Conservation (phyloP, 2,329 filamentous ascomycete species). For the Fonsecaea multimorphosa region DNA sequence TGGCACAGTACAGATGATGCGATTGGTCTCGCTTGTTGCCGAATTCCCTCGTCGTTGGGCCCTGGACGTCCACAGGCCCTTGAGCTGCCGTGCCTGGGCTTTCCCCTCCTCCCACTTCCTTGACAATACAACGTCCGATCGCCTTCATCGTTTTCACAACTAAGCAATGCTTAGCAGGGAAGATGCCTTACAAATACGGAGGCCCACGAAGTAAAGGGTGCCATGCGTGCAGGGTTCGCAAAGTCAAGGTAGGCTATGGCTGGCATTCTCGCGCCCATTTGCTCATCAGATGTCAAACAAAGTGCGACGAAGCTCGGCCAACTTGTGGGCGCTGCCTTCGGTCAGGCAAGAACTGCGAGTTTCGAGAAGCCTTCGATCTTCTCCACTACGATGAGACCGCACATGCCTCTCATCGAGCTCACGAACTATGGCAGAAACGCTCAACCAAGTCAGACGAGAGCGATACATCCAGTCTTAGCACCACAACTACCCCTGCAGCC, state of each 20-base stretch:
- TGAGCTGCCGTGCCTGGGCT: neutral
- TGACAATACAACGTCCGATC: neutral
- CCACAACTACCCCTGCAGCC: neutral
- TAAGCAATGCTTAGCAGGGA: neutral
- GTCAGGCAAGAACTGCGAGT: neutral
- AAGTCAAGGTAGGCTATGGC: neutral
- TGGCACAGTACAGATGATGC: neutral
- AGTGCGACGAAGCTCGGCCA: slow-evolving; percentile 5
- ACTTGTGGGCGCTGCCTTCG: neutral
- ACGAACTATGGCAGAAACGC: neutral
- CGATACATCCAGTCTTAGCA: neutral
- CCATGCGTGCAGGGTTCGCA: neutral
- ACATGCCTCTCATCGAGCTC: neutral
- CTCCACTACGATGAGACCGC: slow-evolving; percentile 4
- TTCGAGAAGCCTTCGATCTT: neutral
- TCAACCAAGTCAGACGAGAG: neutral
- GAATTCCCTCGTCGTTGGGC: neutral
- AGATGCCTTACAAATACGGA: neutral
- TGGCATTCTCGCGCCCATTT: too few relatives aligned
- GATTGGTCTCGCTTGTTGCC: neutral
- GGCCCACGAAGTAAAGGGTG: neutral
- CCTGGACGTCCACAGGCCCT: neutral
- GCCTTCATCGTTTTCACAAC: too few relatives aligned
- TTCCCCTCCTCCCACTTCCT: neutral
- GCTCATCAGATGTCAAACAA: neutral